Evolutionary conservation across 768 basidiomycete species (phyloP).

Genomic region (Kwoniella dejecticola): DNA sequence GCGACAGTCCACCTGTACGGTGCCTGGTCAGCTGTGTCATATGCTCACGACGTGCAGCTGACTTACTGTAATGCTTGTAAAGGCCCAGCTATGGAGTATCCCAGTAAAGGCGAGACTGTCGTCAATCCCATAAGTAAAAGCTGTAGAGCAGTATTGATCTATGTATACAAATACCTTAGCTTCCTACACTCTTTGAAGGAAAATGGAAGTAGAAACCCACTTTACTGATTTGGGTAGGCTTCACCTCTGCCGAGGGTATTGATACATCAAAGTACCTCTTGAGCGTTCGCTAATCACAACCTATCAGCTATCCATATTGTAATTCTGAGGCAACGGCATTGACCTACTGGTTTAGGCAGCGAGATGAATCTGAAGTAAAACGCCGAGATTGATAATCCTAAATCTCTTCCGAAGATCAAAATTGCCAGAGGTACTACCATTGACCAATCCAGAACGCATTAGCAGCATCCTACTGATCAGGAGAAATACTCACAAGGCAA

Average conservation of each 20-base stretch:
- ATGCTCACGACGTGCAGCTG: background rate
- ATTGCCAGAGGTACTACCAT: conserved; percentile 75
- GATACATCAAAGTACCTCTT: conserved; percentile 93
- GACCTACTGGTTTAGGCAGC: conserved; percentile 77
- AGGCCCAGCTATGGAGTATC: conserved; percentile 62
- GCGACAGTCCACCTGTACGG: conserved; percentile 75
- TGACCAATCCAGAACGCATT: background rate
- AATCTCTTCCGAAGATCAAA: conserved; percentile 86
- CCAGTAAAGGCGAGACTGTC: conserved; percentile 74
- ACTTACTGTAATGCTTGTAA: conserved; percentile 76
- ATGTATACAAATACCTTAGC: conserved; percentile 9
- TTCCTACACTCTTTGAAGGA: background rate
- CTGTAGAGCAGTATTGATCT: conserved; percentile 93
- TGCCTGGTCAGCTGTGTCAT: background rate
- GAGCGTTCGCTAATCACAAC: conserved; percentile 70
- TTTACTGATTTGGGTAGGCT: conserved; percentile 92
- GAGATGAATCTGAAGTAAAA: conserved; percentile 93
- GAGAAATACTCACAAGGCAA: conserved; percentile 81
- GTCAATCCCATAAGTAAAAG: conserved; percentile 86
- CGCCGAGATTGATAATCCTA: conserved; percentile 79
- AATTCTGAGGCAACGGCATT: conserved; percentile 64
- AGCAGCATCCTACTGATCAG: no score
- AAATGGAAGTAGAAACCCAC: conserved; percentile 57
- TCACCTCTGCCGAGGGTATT: conserved; percentile 91
- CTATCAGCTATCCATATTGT: conserved; percentile 59